Percentiles rank a stretch among this genome's conserved stretches.
These are phyloP conservation scores for Rhodotorula glutinis DNA, from an alignment of 1,284 basidiomycete species.

Conservation along the genomic window DNA sequence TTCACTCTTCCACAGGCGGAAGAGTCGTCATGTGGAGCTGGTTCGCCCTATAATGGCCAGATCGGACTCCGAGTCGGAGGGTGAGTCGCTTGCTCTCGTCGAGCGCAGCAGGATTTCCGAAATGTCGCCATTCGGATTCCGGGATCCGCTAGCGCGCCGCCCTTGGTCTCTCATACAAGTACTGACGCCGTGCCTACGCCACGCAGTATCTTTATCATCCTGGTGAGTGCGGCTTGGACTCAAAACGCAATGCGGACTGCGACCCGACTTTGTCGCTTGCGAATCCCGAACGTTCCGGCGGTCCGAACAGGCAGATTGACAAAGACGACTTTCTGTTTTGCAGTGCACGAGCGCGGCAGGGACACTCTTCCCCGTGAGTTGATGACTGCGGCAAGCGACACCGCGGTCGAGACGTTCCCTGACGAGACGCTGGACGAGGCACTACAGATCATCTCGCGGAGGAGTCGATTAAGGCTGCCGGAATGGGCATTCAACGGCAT, in stretches of 20 bases:
- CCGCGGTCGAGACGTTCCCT: background rate
- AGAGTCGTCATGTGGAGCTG: slow-evolving; percentile 8
- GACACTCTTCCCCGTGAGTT: slow-evolving; percentile 71
- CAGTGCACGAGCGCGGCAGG: slow-evolving; percentile 50
- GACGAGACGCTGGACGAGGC: slow-evolving; percentile 2
- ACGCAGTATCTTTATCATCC: slow-evolving; percentile 77
- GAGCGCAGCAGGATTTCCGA: background rate
- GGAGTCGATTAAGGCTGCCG: slow-evolving; percentile 52
- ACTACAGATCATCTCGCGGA: slow-evolving; percentile 19
- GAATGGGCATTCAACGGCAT: slow-evolving; percentile 17
- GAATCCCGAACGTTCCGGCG: too few species aligned
- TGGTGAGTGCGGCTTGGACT: slow-evolving; percentile 46
- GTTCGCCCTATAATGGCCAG: slow-evolving; percentile 31
- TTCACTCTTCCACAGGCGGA: background rate
- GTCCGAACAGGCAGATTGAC: background rate
- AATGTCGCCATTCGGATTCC: too few species aligned
- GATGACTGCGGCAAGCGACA: too few species aligned
- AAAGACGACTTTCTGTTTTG: background rate
- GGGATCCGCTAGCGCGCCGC: too few species aligned
- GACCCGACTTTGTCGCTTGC: background rate
- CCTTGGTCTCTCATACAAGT: too few species aligned
- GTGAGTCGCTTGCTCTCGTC: background rate
- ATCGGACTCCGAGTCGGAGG: slow-evolving; percentile 55
- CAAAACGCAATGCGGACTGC: too few species aligned
- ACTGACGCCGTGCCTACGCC: background rate